These are phyloP conservation scores for Metschnikowia aberdeeniae DNA, from an alignment of 805 yeast species.

Conservation along the genomic window DNA sequence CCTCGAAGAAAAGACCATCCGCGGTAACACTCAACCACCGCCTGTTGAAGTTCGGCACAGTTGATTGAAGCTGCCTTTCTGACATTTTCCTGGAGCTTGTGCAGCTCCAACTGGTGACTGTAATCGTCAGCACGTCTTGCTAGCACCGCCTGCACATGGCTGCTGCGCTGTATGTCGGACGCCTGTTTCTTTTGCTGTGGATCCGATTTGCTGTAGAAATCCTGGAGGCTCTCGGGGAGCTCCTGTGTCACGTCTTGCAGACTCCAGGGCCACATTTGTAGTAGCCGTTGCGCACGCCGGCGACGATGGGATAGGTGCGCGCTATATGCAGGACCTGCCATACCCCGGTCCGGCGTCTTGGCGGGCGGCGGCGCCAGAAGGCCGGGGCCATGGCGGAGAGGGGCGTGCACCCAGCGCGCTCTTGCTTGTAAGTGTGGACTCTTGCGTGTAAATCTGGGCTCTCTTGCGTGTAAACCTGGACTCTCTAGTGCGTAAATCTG, in stretches of 20 bases:
- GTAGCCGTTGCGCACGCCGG: background rate
- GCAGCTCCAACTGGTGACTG: slow-evolving; percentile 26
- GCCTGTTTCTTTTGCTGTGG: slow-evolving; percentile 20
- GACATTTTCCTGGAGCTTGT: slow-evolving; percentile 26
- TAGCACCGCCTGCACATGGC: slow-evolving; percentile 25
- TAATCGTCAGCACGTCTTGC: slow-evolving; percentile 15
- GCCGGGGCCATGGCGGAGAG: too few species aligned
- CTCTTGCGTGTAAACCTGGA: too few species aligned
- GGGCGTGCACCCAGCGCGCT: too few species aligned
- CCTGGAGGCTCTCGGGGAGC: slow-evolving; percentile 30
- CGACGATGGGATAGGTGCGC: slow-evolving; percentile 4
- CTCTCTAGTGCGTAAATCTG: background rate
- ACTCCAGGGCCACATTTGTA: slow-evolving; percentile 12
- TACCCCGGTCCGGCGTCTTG: too few species aligned
- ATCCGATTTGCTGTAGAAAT: slow-evolving; percentile 28
- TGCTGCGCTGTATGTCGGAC: slow-evolving; percentile 21
- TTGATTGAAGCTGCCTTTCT: slow-evolving; percentile 29
- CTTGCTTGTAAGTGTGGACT: too few species aligned
- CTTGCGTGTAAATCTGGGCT: background rate
- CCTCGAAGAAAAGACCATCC: slow-evolving; percentile 27
- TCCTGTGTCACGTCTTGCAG: slow-evolving; percentile 13
- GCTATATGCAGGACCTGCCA: background rate
- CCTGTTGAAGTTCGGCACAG: slow-evolving; percentile 38
- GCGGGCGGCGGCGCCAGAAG: too few species aligned
- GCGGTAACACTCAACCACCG: slow-evolving; percentile 34